Conservation (phyloP, 257 asterid species). For the Solanum sitiens region DNA sequence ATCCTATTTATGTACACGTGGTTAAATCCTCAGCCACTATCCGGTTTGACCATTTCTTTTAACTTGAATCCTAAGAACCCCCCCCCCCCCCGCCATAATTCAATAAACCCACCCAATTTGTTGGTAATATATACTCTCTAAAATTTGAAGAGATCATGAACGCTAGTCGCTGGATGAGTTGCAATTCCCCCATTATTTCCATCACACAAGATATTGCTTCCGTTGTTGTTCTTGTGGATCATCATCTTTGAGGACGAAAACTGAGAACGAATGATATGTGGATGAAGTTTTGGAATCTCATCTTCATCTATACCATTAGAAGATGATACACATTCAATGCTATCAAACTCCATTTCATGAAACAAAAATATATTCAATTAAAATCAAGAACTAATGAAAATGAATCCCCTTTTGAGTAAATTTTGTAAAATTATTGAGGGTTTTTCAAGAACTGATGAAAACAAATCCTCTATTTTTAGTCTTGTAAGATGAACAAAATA, state of each 20-base stretch:
- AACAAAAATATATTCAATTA: background rate
- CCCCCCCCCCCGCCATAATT: too few species aligned
- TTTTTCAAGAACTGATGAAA: background rate
- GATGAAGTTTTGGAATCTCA: constrained; percentile 19
- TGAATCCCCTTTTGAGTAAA: background rate
- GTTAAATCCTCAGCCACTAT: too few species aligned
- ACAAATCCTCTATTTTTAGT: too few species aligned
- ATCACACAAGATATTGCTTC: background rate
- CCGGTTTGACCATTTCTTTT: too few species aligned
- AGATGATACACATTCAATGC: constrained; percentile 47
- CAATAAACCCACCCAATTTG: too few species aligned
- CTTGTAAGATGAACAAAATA: too few species aligned
- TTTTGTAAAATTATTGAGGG: background rate
- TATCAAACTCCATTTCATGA: constrained; percentile 33
- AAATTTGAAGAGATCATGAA: constrained; percentile 16
- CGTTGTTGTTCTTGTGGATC: constrained; percentile 5
- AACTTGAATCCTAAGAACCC: too few species aligned
- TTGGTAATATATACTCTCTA: too few species aligned
- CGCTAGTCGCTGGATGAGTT: background rate
- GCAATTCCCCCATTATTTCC: background rate
- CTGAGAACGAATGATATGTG: constrained; percentile 22
- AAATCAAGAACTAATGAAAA: background rate
- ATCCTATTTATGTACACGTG: too few species aligned
- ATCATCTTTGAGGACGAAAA: constrained; percentile 25
- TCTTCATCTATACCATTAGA: constrained; percentile 46